A percentile compares a stretch with the other conserved stretches of the same genome.
Conservation (phyloP, 2,329 filamentous ascomycete species). For the Chrysoporthe deuterocubensis region DNA sequence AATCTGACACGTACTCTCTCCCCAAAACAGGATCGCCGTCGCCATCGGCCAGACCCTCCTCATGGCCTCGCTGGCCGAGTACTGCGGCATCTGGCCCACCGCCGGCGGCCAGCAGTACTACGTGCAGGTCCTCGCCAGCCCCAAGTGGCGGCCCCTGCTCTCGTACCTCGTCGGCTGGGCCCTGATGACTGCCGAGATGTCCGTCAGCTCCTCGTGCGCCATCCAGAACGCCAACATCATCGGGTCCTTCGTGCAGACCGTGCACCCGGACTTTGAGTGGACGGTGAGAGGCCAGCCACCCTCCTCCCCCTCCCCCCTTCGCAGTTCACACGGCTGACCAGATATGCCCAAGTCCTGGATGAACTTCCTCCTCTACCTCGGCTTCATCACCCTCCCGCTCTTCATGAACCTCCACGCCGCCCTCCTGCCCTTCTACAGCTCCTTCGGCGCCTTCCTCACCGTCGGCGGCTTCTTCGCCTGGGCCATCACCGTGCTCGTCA, state of each 20-base stretch:
- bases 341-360: background rate
- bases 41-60: conserved; percentile 9
- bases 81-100: conserved; percentile 14
- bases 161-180: conserved; percentile 16
- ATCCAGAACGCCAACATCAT: conserved; percentile 14
- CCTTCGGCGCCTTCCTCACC: conserved; percentile 10
- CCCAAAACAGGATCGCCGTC: background rate
- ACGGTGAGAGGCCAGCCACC: background rate
- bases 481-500: conserved; percentile 12
- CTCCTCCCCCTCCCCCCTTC: too few species aligned
- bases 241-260: conserved; percentile 10
- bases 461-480: conserved; percentile 16
- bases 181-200: conserved; percentile 12
- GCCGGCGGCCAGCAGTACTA: conserved; percentile 11
- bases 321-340: background rate
- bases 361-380: conserved; percentile 13
- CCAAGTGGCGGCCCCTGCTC: conserved; percentile 12
- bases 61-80: conserved; percentile 14
- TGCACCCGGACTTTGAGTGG: conserved; percentile 9
- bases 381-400: conserved; percentile 9
- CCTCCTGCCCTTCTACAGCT: conserved; percentile 9
- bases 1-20: too few species aligned
- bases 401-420: conserved; percentile 10
- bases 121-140: conserved; percentile 14
- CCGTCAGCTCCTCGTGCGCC: conserved; percentile 2